Base-by-base conservation (phyloP, 345 rosid genomes). In the Pistacia vera region DNA sequence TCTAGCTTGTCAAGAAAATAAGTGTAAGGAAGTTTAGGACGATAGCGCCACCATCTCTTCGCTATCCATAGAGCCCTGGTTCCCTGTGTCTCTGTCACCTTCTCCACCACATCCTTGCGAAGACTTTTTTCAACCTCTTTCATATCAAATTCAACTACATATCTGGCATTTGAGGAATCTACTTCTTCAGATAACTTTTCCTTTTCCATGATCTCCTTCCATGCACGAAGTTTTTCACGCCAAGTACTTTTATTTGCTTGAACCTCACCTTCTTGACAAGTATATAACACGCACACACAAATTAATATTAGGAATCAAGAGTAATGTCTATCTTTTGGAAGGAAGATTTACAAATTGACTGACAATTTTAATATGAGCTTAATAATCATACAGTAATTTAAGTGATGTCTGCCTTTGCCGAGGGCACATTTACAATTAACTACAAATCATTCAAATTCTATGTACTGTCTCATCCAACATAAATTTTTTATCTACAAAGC, bases 21-120 rank as follows among this genome's bases (percentile, higher is more conserved):
- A 60, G 93, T 91, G 70, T 95, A 95, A 38, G 97, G 97, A 80
- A 95, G 88, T 80, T 86, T 91, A 63, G 98, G 98, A 79, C 95
- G 97, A 80, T 95, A 95, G 51, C 86, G 89, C 98, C 98, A 95
- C 98, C 98, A 95, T 86, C 98, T 89, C 85, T 95, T 95, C 48
- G 98, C 86, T 84, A 95, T 95, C 98, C 98, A 95, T 38, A 90
- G 88, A 71, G 94, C 97, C 81, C 95, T 88, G 17, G 86, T 83
- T 83, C 98, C 94, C 68, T 79, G 87, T 25, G 92, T 77, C 75
- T 85, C 88, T n/a, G 88, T 75, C 70, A 77, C 80, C 84, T 82
- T 93, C 77, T 85, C 91, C 65, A 81, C 80, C 54, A 95, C 90
- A 84, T 95, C 95, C 83, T 85, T 88, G 77, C 90, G 91, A 75